phyloP scores from a whole-genome alignment of 768 basidiomycete genomes.

The Termitomyces sp. region DNA sequence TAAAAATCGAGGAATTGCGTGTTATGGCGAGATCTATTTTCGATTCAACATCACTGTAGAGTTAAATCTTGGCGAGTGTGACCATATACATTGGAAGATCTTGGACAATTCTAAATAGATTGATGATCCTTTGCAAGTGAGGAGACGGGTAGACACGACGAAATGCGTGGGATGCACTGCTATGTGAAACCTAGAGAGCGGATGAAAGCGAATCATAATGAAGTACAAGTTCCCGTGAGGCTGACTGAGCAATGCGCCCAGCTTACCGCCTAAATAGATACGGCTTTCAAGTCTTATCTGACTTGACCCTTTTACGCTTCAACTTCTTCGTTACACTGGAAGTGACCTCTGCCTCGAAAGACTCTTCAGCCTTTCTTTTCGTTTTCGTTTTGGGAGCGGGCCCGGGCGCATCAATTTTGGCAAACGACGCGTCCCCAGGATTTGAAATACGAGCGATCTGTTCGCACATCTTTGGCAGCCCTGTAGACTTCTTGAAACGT shows the following conservation, averaged over 20 bases:
- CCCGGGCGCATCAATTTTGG: slow-evolving; percentile 9
- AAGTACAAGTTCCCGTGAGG: background rate
- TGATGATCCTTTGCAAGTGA: background rate
- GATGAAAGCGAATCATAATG: background rate
- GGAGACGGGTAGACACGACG: background rate
- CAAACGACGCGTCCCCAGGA: slow-evolving; percentile 12
- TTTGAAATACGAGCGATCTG: slow-evolving; percentile 42
- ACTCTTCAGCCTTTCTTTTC: slow-evolving; percentile 39
- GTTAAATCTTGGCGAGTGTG: background rate
- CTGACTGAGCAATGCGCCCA: background rate
- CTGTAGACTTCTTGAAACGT: slow-evolving; percentile 60
- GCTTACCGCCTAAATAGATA: background rate
- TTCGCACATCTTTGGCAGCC: slow-evolving; percentile 57
- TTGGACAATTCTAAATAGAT: background rate
- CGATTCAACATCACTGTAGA: slow-evolving; percentile 4
- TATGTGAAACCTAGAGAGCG: background rate
- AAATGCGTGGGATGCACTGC: background rate
- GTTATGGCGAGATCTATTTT: slow-evolving; percentile 9
- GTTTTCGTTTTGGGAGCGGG: slow-evolving; percentile 22
- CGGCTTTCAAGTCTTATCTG: slow-evolving; percentile 20
- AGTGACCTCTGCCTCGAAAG: slow-evolving; percentile 16
- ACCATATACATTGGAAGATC: slow-evolving; percentile 1
- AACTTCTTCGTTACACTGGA: slow-evolving; percentile 22
- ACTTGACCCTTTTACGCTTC: slow-evolving; percentile 42
- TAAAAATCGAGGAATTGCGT: slow-evolving; percentile 9